Evolutionary conservation across 2,329 filamentous ascomycete genomes (phyloP).

Genomic region (Didymella segeticola): DNA sequence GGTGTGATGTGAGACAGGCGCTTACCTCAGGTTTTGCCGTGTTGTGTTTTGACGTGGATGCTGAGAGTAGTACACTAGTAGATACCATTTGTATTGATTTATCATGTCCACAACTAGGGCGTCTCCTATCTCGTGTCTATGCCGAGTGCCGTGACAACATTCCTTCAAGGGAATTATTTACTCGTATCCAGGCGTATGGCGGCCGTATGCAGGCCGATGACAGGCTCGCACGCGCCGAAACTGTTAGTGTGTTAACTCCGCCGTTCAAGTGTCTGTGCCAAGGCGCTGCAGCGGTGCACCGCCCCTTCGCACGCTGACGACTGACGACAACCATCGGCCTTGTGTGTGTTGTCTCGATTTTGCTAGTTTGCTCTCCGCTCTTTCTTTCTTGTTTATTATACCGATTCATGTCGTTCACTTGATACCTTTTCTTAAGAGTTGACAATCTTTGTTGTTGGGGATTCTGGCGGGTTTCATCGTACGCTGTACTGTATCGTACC

Average conservation of each 20-base stretch:
- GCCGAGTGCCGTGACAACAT: background rate
- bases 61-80: too few relatives aligned
- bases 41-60: too few relatives aligned
- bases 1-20: background rate
- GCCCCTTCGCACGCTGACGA: conserved; percentile 29
- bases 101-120: background rate
- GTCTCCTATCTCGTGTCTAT: background rate
- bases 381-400: conserved; percentile 11
- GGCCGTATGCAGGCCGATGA: conserved; percentile 7
- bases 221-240: conserved; percentile 6
- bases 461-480: background rate
- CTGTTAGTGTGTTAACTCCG: conserved; percentile 14
- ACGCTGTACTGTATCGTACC: background rate
- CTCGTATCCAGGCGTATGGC: conserved; percentile 3
- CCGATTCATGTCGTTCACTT: conserved; percentile 44
- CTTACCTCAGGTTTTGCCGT: too few relatives aligned
- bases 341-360: conserved; percentile 19
- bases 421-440: too few relatives aligned
- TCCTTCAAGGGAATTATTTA: background rate
- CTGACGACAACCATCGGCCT: conserved; percentile 25
- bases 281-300: conserved; percentile 7
- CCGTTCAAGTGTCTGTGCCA: conserved; percentile 6
- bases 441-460: background rate
- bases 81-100: conserved; percentile 6
- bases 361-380: conserved; percentile 13